Conservation (phyloP, 1,284 basidiomycete species). For the Takashimella koratensis region DNA sequence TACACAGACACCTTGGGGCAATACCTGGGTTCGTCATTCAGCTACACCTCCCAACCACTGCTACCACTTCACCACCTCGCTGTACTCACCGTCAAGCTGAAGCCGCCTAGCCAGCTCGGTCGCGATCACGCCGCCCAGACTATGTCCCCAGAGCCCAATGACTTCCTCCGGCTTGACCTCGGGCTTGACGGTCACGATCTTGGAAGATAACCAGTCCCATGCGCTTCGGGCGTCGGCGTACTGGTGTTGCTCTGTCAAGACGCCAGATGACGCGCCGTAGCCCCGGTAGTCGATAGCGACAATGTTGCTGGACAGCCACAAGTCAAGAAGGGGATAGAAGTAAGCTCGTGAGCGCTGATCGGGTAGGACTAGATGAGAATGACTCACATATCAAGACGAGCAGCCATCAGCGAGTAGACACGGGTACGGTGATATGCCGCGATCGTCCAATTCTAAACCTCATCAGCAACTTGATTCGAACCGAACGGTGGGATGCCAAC, state of each 20-base stretch:
- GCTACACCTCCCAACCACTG: too few relatives aligned
- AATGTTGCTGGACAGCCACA: conserved; percentile 58
- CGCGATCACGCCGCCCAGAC: not conserved
- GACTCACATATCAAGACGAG: conserved; percentile 25
- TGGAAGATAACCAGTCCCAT: conserved; percentile 64
- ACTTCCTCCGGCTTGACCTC: not conserved
- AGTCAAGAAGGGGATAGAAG: not conserved
- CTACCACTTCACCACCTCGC: not conserved
- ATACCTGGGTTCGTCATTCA: not conserved
- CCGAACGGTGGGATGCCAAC: not conserved
- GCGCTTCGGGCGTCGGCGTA: conserved; percentile 69
- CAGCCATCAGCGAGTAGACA: conserved; percentile 25
- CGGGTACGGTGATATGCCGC: conserved; percentile 15
- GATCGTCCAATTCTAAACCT: not conserved
- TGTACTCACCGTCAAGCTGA: not conserved
- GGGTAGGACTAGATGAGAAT: conserved; percentile 30
- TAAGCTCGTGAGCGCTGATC: conserved; percentile 13
- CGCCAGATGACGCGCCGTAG: conserved; percentile 77
- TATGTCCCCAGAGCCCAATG: not conserved
- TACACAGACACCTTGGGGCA: not conserved
- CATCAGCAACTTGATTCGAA: not conserved
- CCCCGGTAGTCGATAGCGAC: conserved; percentile 83
- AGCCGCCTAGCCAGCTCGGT: not conserved
- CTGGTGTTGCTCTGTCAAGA: conserved; percentile 70
- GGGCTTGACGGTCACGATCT: not conserved